These are phyloP conservation scores for Psilocybe subaeruginosa DNA, from an alignment of 768 basidiomycete genomes.

Conservation along the genomic window DNA sequence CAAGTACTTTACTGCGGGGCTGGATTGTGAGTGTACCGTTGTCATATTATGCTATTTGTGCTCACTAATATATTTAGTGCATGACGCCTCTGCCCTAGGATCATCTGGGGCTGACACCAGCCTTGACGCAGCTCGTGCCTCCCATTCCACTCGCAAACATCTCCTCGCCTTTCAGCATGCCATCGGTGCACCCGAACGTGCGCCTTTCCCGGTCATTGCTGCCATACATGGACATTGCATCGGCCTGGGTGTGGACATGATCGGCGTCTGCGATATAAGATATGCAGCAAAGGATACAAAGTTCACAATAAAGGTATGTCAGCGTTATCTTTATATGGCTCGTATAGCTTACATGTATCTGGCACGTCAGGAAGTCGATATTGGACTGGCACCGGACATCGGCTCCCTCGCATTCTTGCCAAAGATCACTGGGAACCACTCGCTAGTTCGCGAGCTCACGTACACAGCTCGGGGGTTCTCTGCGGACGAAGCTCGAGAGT, in stretches of 20 bases:
- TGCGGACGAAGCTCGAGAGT: conserved; percentile 61
- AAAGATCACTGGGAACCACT: conserved; percentile 76
- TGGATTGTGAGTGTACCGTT: conserved; percentile 62
- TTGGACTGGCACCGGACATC: conserved; percentile 87
- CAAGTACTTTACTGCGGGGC: conserved; percentile 81
- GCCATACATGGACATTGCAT: conserved; percentile 77
- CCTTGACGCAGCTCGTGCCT: conserved; percentile 55
- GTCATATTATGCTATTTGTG: neutral
- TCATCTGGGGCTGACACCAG: conserved; percentile 21
- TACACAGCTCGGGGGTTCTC: conserved; percentile 76
- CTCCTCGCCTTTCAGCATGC: conserved; percentile 68
- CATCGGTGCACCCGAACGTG: conserved; percentile 68
- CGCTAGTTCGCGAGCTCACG: conserved; percentile 73
- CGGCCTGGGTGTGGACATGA: conserved; percentile 81
- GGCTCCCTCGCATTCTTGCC: conserved; percentile 85
- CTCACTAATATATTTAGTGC: conserved; percentile 26
- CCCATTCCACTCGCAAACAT: conserved; percentile 48
- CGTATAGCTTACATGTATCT: no score
- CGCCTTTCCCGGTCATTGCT: conserved; percentile 80
- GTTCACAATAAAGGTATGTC: conserved; percentile 75
- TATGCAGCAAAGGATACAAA: conserved; percentile 62
- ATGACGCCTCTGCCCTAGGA: conserved; percentile 30
- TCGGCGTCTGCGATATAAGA: conserved; percentile 77
- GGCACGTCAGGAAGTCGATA: conserved; percentile 73
- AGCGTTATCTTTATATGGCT: conserved; percentile 46